Evolutionary conservation across 345 rosid genomes (phyloP).

Genomic region (Sapria himalayana): DNA sequence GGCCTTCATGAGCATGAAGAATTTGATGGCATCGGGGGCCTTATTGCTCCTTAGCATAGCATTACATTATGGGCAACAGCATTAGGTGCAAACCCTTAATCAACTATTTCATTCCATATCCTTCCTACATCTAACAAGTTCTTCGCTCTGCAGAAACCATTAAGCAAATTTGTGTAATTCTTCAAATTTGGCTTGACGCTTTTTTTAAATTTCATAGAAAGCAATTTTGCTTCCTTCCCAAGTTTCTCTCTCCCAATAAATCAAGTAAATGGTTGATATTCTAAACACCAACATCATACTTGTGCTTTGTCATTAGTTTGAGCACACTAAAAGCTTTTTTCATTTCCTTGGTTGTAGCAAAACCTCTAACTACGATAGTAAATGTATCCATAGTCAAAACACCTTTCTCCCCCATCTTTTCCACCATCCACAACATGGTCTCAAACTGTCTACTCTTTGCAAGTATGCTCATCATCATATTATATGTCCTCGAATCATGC

Average conservation of each 20-base stretch:
- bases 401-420: conserved; percentile 61
- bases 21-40: conserved; percentile 56
- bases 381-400: conserved; percentile 52
- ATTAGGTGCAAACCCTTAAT: conserved; percentile 60
- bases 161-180: conserved; percentile 58
- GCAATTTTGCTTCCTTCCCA: conserved; percentile 52
- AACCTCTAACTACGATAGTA: conserved; percentile 47
- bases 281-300: conserved; percentile 39
- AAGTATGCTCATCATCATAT: conserved; percentile 49
- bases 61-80: conserved; percentile 46
- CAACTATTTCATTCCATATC: conserved; percentile 78
- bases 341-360: conserved; percentile 82
- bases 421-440: conserved; percentile 67
- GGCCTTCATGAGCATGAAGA: conserved; percentile 66
- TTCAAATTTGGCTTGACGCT: conserved; percentile 53
- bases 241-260: conserved; percentile 66
- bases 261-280: conserved; percentile 61
- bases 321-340: conserved; percentile 72
- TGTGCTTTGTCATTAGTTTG: conserved; percentile 79
- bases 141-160: conserved; percentile 59
- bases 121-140: conserved; percentile 83
- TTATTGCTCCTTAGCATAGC: conserved; percentile 51
- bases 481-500: conserved; percentile 64
- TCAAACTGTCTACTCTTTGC: conserved; percentile 70
- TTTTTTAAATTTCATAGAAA: conserved; percentile 51